These are phyloP conservation scores for Mortierella polycephala DNA, from an alignment of 371 early-diverging fungal genomes.

Conservation along the genomic window DNA sequence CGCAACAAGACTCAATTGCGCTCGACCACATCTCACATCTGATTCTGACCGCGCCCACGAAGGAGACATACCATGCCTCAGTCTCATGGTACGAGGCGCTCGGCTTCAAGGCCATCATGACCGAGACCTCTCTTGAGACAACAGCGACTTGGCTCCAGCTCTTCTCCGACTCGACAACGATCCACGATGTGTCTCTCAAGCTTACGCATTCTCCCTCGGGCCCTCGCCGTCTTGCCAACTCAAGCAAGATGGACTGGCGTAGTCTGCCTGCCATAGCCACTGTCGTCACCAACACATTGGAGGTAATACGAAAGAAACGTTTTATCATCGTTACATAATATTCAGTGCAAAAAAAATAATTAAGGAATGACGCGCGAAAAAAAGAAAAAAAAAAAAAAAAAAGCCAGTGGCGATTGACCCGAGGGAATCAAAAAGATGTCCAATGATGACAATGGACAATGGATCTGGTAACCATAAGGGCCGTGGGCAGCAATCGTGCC, in stretches of 20 bases:
- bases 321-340: no score
- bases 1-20: conserved; percentile 13
- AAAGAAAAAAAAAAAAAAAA: no score
- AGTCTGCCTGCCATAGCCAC: conserved; percentile 48
- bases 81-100: conserved; percentile 47
- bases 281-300: conserved; percentile 35
- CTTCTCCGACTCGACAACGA: conserved; percentile 22
- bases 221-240: conserved; percentile 23
- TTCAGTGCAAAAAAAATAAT: no score
- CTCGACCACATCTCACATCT: conserved; percentile 45
- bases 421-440: no score
- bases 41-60: conserved; percentile 44
- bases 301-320: conserved; percentile 18
- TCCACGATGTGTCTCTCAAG: conserved; percentile 44
- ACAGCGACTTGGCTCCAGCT: conserved; percentile 52
- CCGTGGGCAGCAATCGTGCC: no score
- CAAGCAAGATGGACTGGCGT: conserved; percentile 55
- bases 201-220: conserved; percentile 39
- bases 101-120: conserved; percentile 52
- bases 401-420: no score
- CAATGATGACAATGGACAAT: no score
- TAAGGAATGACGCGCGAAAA: no score
- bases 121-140: conserved; percentile 38
- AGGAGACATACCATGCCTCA: conserved; percentile 40
- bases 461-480: no score